Evolutionary conservation across 2,329 filamentous ascomycete species (phyloP), one percentile per base, ranked within the genome.

Genomic region (Exophiala sideris): DNA sequence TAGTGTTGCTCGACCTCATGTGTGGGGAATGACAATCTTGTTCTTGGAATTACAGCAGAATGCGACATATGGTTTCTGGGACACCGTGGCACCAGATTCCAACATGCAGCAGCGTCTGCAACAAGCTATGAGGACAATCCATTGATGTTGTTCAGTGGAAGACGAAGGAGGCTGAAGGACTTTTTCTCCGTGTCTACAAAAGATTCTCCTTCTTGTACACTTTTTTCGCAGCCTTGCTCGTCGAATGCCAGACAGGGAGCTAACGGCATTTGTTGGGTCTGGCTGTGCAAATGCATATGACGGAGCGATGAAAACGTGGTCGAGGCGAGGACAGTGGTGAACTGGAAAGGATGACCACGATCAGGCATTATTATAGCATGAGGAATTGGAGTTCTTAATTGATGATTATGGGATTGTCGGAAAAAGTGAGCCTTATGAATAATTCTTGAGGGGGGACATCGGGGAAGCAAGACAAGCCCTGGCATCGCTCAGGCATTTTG

Each of bases 21-120:
- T 95, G 14, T 97, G 92, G 92, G 95, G 95, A 10, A 76, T 99
- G 40, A 86, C 96, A 68, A 86, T 91, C 59, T 92, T 91, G 34
- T 81, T 95, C 57, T 76, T 94, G 59, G 94, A 97, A 75, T 80
- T 99, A 53, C 79, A 95, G 62, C 95, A 95, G 78, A 96, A 95
- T 69, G 86, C 88, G 50, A 89, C 85, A 67, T 95, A 92, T 71
- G 85, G 85, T 67, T 95, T 99, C 78, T 97, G 95, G 77, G 89
- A 94, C 16, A 52, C 48, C 14, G 51, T 62, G 1, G 50, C 54
- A 1, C 52, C 54, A 2, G 57, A 60, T n/a, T 24, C 46, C 5
- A 55, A 47, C 33, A 54, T 57, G 36, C 57, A 59, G 45, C 57
- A 59, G 47, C 57, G 59, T 40, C 52, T 62, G 18, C 59, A 62